Conservation (phyloP, 176 grass and related monocot genomes). For the Paspalum vaginatum region DNA sequence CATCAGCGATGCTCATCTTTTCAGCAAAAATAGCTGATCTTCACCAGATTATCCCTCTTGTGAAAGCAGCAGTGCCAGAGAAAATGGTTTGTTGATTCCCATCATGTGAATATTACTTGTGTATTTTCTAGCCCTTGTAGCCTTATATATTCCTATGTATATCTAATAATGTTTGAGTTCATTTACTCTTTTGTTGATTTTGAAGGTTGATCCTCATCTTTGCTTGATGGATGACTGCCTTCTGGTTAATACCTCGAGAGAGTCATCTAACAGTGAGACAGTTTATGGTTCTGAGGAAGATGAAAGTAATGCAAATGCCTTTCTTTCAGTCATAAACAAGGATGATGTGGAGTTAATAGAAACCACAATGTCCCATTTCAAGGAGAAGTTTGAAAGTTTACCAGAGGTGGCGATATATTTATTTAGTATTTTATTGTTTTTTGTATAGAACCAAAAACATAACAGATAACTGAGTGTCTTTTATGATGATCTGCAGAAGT, state of each 20-base stretch:
- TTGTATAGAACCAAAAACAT: slow-evolving; percentile 22
- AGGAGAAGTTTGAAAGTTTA: slow-evolving; percentile 67
- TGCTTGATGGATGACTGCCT: slow-evolving; percentile 62
- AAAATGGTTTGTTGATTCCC: slow-evolving; percentile 68
- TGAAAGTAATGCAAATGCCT: slow-evolving; percentile 66
- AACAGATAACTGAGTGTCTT: slow-evolving; percentile 24
- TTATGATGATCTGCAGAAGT: slow-evolving; percentile 52
- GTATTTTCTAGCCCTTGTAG: neutral
- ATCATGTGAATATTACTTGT: slow-evolving; percentile 20
- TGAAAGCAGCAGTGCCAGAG: slow-evolving; percentile 53
- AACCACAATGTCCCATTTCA: slow-evolving; percentile 59
- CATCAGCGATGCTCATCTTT: slow-evolving; percentile 86
- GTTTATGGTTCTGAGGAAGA: slow-evolving; percentile 88
- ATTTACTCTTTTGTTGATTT: slow-evolving; percentile 34
- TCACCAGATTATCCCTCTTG: slow-evolving; percentile 54
- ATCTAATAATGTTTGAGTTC: neutral
- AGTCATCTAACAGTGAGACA: slow-evolving; percentile 43
- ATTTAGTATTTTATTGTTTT: neutral
- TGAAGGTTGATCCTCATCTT: slow-evolving; percentile 89
- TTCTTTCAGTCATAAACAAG: slow-evolving; percentile 69
- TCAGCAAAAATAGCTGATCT: slow-evolving; percentile 69
- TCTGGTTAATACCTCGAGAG: slow-evolving; percentile 47
- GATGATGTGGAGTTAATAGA: slow-evolving; percentile 77
- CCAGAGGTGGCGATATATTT: slow-evolving; percentile 64
- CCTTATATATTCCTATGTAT: neutral